Conservation (phyloP, 371 early-diverging fungal genomes). For the Mucor circinelloides region DNA sequence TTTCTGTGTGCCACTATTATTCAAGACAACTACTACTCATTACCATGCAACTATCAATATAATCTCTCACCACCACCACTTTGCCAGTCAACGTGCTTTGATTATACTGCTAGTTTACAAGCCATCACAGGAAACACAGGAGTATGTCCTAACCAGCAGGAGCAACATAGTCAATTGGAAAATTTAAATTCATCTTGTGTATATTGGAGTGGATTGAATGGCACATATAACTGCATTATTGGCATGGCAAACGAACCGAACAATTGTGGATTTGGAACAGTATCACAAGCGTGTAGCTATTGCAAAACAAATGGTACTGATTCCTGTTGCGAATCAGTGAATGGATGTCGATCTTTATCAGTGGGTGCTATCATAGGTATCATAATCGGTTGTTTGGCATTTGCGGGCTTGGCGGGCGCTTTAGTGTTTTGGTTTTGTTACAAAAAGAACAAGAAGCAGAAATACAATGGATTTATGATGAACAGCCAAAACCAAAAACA, state of each 20-base stretch:
- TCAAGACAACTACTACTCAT: slow-evolving; percentile 34
- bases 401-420: slow-evolving; percentile 14
- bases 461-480: slow-evolving; percentile 7
- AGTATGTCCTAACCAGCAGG: slow-evolving; percentile 31
- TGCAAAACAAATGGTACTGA: slow-evolving; percentile 32
- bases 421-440: slow-evolving; percentile 7
- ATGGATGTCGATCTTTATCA: slow-evolving; percentile 19
- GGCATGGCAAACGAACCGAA: slow-evolving; percentile 44
- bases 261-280: slow-evolving; percentile 40
- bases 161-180: slow-evolving; percentile 5
- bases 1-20: slow-evolving; percentile 39
- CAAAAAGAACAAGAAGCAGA: slow-evolving; percentile 7
- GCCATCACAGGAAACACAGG: slow-evolving; percentile 26
- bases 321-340: slow-evolving; percentile 33
- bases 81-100: slow-evolving; percentile 44
- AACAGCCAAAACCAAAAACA: background rate
- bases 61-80: slow-evolving; percentile 35
- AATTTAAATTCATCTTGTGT: slow-evolving; percentile 32
- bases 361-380: slow-evolving; percentile 35
- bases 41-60: slow-evolving; percentile 43
- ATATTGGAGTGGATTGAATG: slow-evolving; percentile 44
- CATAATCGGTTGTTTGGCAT: slow-evolving; percentile 22
- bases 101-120: slow-evolving; percentile 33
- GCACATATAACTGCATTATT: slow-evolving; percentile 33
- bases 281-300: slow-evolving; percentile 30